Percentiles rank a stretch among this genome's conserved stretches.
Conservation (phyloP, 768 basidiomycete genomes). For the Lactarius evosmus region DNA sequence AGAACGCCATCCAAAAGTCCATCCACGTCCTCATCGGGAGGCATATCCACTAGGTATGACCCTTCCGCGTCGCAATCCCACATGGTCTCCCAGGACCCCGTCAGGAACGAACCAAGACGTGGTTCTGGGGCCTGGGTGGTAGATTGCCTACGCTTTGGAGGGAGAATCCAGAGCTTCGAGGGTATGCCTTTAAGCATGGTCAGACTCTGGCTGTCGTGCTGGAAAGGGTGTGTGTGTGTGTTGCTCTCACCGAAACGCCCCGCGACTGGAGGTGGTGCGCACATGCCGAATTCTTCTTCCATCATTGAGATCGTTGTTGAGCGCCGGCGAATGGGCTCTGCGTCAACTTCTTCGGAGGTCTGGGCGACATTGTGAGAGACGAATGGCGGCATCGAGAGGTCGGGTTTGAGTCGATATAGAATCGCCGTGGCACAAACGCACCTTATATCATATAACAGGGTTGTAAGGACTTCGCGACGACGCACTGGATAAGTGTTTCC, state of each 20-base stretch:
- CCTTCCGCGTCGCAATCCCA: constrained; percentile 13
- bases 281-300: constrained; percentile 19
- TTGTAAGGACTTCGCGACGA: not conserved
- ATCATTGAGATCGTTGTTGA: constrained; percentile 19
- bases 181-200: constrained; percentile 8
- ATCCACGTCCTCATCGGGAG: not conserved
- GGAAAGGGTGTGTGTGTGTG: not conserved
- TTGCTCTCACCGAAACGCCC: constrained; percentile 9
- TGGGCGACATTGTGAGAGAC: not conserved
- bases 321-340: not conserved
- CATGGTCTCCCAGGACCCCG: constrained; percentile 10
- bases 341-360: not conserved
- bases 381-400: not conserved
- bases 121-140: constrained; percentile 13
- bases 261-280: not conserved
- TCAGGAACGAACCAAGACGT: not conserved
- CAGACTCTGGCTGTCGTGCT: not conserved
- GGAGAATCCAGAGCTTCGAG: constrained; percentile 6
- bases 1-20: not conserved
- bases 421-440: not conserved
- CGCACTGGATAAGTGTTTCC: not conserved
- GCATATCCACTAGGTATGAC: not conserved
- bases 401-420: not conserved
- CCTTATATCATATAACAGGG: constrained; percentile 2
- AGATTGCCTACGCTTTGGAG: constrained; percentile 10